Conservation (phyloP, 2,329 filamentous ascomycete species). For the Phyllosticta paracitricarpa region DNA sequence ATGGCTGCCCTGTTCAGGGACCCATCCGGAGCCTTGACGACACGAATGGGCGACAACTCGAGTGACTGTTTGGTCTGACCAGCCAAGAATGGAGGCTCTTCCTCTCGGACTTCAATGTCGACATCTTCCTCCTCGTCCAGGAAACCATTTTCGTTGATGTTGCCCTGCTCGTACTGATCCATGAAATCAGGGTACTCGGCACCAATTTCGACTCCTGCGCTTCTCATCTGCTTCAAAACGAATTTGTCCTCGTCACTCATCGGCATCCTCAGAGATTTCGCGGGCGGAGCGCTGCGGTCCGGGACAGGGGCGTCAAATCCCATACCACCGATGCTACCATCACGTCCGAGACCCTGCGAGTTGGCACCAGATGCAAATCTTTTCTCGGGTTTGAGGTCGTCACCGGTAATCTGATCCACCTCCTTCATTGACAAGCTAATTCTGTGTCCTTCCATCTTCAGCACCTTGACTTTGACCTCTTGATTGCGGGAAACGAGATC, state of each 20-base stretch:
- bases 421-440: conserved; percentile 96
- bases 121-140: conserved; percentile 94
- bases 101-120: conserved; percentile 92
- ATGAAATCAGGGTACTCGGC: conserved; percentile 91
- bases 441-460: conserved; percentile 70
- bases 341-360: conserved; percentile 65
- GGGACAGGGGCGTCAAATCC: conserved; percentile 51
- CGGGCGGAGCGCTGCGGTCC: conserved; percentile 48
- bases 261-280: conserved; percentile 36
- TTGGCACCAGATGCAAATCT: conserved; percentile 85
- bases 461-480: conserved; percentile 82
- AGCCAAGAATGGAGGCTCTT: conserved; percentile 90
- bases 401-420: conserved; percentile 80
- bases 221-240: conserved; percentile 72
- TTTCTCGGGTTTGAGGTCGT: conserved; percentile 68
- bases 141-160: conserved; percentile 72
- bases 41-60: conserved; percentile 87
- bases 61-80: conserved; percentile 95
- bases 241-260: not conserved
- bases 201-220: conserved; percentile 84
- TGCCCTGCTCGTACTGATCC: conserved; percentile 78
- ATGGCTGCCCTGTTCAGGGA: conserved; percentile 95
- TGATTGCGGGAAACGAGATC: conserved; percentile 76
- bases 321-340: conserved; percentile 33
- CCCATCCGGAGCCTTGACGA: conserved; percentile 96